Conservation (phyloP, 352 stramenopile species). For the Phytophthora pisi region DNA sequence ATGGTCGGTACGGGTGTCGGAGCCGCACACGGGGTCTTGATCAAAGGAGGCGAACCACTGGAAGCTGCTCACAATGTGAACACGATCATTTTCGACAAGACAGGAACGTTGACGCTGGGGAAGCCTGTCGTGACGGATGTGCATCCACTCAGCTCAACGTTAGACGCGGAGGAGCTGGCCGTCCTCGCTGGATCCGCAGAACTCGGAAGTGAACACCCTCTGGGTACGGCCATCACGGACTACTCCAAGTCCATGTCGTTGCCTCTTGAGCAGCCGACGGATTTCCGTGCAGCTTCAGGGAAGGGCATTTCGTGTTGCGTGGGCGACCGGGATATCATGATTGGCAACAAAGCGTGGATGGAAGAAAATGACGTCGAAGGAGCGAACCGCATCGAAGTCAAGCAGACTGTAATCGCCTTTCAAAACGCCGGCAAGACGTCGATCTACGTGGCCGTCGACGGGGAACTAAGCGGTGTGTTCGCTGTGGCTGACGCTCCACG, state of each 20-base stretch:
- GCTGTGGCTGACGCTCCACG: slow-evolving; percentile 86
- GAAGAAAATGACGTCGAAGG: slow-evolving; percentile 64
- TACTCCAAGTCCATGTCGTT: slow-evolving; percentile 79
- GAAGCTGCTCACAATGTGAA: slow-evolving; percentile 90
- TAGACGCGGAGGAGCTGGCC: slow-evolving; percentile 75
- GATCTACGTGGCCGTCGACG: slow-evolving; percentile 91
- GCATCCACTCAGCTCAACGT: slow-evolving; percentile 56
- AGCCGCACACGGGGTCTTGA: slow-evolving; percentile 95
- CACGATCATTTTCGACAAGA: slow-evolving; percentile 99
- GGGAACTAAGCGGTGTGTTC: slow-evolving; percentile 67
- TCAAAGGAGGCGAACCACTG: slow-evolving; percentile 96
- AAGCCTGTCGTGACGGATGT: slow-evolving; percentile 83
- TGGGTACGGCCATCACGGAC: slow-evolving; percentile 92
- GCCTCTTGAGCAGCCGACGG: slow-evolving; percentile 60
- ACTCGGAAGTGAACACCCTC: slow-evolving; percentile 92
- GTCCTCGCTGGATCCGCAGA: slow-evolving; percentile 89
- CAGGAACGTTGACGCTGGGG: slow-evolving; percentile 95
- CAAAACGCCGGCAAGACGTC: slow-evolving; percentile 92
- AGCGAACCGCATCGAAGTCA: slow-evolving; percentile 48
- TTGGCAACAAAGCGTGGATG: slow-evolving; percentile 92
- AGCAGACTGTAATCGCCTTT: slow-evolving; percentile 59
- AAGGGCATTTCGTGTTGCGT: slow-evolving; percentile 79
- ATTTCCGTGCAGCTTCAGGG: slow-evolving; percentile 86
- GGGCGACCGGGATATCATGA: slow-evolving; percentile 62
- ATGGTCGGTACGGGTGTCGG: slow-evolving; percentile 98